Evolutionary conservation across 2,329 filamentous ascomycete species (phyloP), one percentile per base, ranked within the genome.

Genomic region (Botryotinia narcissicola): DNA sequence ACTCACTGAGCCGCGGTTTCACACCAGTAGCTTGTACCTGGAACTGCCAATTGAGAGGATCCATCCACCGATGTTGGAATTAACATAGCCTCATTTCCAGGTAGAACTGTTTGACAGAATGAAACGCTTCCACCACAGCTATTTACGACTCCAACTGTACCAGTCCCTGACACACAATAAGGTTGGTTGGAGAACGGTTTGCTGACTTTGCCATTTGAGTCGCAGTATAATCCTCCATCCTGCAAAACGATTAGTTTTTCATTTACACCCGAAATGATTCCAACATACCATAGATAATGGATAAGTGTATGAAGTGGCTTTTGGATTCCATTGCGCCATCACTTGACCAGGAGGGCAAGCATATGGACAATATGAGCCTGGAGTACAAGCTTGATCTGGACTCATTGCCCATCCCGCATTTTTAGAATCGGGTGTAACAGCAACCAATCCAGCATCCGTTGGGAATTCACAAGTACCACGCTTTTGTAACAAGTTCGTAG

Each of bases 361-460:
- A 81, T 92, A 91, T 2, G 93, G 93, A 80, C 93, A 95, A 82
- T 91, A 94, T 76, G 81, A 87, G 74, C 89, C 91, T 7, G 89
- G 87, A 74, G 84, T 85, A 81, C 93, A 95, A 71, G 87, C 81
- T 80, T 92, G 88, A 81, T 95, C 90, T 6, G 92, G 92, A 78
- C 91, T 92, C 88, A 95, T 90, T 60, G 92, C 93, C 90, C 92
- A 95, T 75, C 93, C 93, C 68, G 85, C 91, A 83, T 95, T 95
- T 80, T 83, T 80, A 61, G 81, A 81, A 70, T 84, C 84, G 7
- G 91, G 91, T 16, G 91, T 92, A 70, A 95, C 86, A 22, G 88
- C 81, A 62, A 94, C 88, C 79, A 95, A 83, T 71, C 91, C 91
- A 44, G 88, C 86, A 79, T 92, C 86, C 48, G 85, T 84, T 18